Base-by-base conservation (phyloP, 305 asterid genomes). In the Petunia hybrid region DNA sequence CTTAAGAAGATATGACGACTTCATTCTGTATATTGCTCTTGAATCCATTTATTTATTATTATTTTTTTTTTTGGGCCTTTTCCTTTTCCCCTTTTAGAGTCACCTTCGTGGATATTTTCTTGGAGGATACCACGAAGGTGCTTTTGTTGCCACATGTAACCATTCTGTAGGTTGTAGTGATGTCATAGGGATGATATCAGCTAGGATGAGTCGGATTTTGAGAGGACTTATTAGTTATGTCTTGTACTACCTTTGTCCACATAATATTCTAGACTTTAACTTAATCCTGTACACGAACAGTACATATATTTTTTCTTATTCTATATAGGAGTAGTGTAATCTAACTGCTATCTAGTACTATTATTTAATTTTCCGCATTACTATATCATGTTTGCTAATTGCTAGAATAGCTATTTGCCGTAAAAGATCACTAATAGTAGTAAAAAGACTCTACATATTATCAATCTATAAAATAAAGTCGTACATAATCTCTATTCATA, bases 61-160 rank as follows among this genome's bases (percentile, higher is more conserved):
- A 39, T 14, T 45, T 1, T 8, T 3, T 81, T 67, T 1, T 36
- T 65, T 38, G 60, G 71, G 31, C 40, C 1, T 73, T n/a, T 46
- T 8, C 16, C 3, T 5, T 38, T 35, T 31, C 67, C 35, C 13
- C 2, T 42, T 74, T 65, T 36, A 2, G 2, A 42, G 73, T 84
- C 77, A 67, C 86, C 79, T 85, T 87, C 85, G 59, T 75, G 14
- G 82, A 79, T 56, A 62, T 81, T 86, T 85, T 80, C 85, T 46
- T 62, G 40, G 86, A 82, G 77, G 73, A 35, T 40, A 83, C 82
- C 64, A 60, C 51, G 85, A 82, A 78, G 78, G 84, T 81, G 83
- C 83, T 78, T 60, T 4, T 36, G 22, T 53, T 6, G 13, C 73
- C 60, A 84, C 73, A 78, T 78, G 85, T 82, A 77, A 43, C 0